Evolutionary conservation across 176 grass and related monocot genomes (phyloP), one percentile per base, ranked within the genome.

Genomic region (Dendrocalamus sinicus): DNA sequence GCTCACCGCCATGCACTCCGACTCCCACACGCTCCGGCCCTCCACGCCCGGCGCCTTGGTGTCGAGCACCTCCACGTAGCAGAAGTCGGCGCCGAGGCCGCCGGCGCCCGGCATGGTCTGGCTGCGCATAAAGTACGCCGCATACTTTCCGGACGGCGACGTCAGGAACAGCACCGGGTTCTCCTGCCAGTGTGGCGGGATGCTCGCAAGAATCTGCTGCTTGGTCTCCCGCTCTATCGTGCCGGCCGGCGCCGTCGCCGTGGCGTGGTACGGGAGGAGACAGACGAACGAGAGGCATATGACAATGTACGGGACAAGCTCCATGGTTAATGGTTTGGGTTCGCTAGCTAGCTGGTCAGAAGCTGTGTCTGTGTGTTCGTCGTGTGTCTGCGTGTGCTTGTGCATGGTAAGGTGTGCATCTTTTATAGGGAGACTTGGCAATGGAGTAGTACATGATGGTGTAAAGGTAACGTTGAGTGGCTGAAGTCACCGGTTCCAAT

Each of bases 11-110:
- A 90, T 23, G 86, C 96, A 98, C 79, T 92, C 79, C 16, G 95
- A 98, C 84, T 98, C 96, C 96, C 96, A 98, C 93, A 98, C 92
- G 85, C 93, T 98, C 16, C 50, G 81, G 3, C 76, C 86, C 73
- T 87, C 84, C 2, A 23, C 61, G 52, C 85, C 89, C 0, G 85
- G 74, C n/a, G 17, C 85, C 12, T 76, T 57, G 32, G 85, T 91
- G 81, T 91, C 89, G 4, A 91, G 89, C 35, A 98, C 87, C 88
- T 95, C 87, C 4, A 95, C 89, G 92, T 83, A 98, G 84, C 93
- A 98, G 88, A 98, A 98, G 77, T 98, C 96, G 3, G 90, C 94
- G 40, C 96, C 93, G 22, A 93, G 89, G 5, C 96, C 96, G 12
- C 93, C 93, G 9, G 96, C 91, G 37, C 88, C 89, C 0, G 91